Evolutionary conservation across 192 early-diverging fungal genomes (phyloP).

Genomic region (Umbelopsis sp.): DNA sequence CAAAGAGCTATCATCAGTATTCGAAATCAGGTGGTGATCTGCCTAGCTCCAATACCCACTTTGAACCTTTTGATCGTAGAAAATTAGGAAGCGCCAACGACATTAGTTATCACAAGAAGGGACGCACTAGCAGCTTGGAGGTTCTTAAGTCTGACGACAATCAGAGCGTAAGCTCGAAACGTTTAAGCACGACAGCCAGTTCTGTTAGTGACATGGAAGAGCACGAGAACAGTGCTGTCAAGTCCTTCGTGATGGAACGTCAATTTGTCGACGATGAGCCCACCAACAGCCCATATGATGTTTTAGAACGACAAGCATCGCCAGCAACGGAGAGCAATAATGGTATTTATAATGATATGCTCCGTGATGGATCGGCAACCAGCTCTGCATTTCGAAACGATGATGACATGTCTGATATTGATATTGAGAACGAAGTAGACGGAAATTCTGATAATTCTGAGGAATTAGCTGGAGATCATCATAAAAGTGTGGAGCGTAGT

Average conservation of each 20-base stretch:
- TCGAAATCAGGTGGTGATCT: constrained; percentile 15
- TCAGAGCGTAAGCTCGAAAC: constrained; percentile 12
- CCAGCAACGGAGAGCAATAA: not conserved
- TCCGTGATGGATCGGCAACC: not conserved
- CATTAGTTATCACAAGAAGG: not conserved
- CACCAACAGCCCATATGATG: not conserved
- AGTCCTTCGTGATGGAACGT: constrained; percentile 15
- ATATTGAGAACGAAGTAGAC: constrained; percentile 15
- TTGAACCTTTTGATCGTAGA: not conserved
- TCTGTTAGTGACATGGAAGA: not conserved
- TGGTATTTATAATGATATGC: not conserved
- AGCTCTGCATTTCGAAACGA: not conserved
- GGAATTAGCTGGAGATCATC: constrained; percentile 15
- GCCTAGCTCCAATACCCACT: not conserved
- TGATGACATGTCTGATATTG: not conserved
- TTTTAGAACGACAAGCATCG: constrained; percentile 4
- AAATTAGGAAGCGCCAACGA: not conserved
- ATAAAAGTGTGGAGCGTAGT: constrained; percentile 1
- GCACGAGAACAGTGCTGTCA: not conserved
- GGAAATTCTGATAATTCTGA: constrained; percentile 16
- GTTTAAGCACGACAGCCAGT: not conserved
- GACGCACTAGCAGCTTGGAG: constrained; percentile 38
- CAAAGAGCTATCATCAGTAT: constrained; percentile 1
- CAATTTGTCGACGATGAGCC: constrained; percentile 4
- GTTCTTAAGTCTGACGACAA: constrained; percentile 24